A percentile compares a stretch with the other conserved stretches of the same genome.
These are phyloP conservation scores for Avena eriantha DNA, from an alignment of 176 grass and related monocot species.

Conservation along the genomic window DNA sequence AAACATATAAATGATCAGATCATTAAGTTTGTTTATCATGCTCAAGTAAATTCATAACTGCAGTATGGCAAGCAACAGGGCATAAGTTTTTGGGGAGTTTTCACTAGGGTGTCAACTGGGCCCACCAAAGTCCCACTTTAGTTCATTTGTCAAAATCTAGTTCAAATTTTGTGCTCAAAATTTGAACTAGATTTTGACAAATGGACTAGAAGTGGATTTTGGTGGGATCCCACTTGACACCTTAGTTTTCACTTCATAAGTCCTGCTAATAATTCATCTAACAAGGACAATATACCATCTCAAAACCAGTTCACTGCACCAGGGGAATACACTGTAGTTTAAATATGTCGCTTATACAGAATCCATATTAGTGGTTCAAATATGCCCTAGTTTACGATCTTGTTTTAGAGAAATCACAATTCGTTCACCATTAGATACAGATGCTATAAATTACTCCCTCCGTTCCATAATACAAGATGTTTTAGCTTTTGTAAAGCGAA, in stretches of 20 bases:
- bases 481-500: too few species aligned
- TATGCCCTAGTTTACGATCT: neutral
- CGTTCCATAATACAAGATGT: too few species aligned
- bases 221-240: too few species aligned
- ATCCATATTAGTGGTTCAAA: conserved; percentile 19
- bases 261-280: neutral
- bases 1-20: conserved; percentile 35
- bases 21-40: conserved; percentile 14
- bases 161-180: too few species aligned
- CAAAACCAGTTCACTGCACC: neutral
- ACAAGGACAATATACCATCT: neutral
- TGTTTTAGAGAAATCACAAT: conserved; percentile 9
- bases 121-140: too few species aligned
- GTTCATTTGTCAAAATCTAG: too few species aligned
- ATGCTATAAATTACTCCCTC: conserved; percentile 7
- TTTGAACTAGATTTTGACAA: too few species aligned
- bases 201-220: too few species aligned
- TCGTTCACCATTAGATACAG: neutral
- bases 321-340: neutral
- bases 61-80: neutral
- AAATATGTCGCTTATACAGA: neutral
- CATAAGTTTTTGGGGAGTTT: neutral
- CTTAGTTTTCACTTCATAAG: neutral
- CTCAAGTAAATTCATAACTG: neutral
- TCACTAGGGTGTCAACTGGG: neutral